Evolutionary conservation across 192 early-diverging fungal genomes (phyloP).

Genomic region (Coemansia sp.): DNA sequence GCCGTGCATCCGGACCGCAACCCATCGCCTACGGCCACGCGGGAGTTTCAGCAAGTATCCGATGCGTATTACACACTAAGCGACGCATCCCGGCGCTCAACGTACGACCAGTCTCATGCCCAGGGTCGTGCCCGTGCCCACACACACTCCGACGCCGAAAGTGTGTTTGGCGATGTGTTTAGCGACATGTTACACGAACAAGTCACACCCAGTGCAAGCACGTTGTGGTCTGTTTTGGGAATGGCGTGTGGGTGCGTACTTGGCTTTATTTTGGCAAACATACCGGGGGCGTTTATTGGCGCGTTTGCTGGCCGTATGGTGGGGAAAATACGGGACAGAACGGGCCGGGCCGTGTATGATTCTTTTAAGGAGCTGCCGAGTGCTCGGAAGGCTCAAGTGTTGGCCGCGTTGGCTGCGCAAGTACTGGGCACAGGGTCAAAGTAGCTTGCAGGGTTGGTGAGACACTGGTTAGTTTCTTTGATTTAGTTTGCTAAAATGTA

Average conservation of each 20-base stretch:
- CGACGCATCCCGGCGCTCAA: slow-evolving; percentile 40
- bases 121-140: too few species aligned
- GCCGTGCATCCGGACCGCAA: slow-evolving; percentile 71
- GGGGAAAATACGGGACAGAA: slow-evolving; percentile 64
- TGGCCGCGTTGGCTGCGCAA: slow-evolving; percentile 47
- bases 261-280: slow-evolving; percentile 69
- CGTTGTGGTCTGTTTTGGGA: slow-evolving; percentile 62
- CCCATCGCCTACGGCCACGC: slow-evolving; percentile 57
- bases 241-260: slow-evolving; percentile 65
- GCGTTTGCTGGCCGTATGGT: slow-evolving; percentile 62
- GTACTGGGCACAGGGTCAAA: slow-evolving; percentile 33
- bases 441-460: not conserved
- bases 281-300: slow-evolving; percentile 63
- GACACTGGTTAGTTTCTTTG: too few species aligned
- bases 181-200: slow-evolving; percentile 79
- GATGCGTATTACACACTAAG: slow-evolving; percentile 80
- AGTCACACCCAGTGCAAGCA: slow-evolving; percentile 27
- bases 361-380: slow-evolving; percentile 59
- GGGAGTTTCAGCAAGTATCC: slow-evolving; percentile 70
- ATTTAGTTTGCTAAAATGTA: not conserved
- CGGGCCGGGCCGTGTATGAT: slow-evolving; percentile 62
- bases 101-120: slow-evolving; percentile 51
- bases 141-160: slow-evolving; percentile 57
- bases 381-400: slow-evolving; percentile 60
- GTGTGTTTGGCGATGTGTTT: slow-evolving; percentile 76